A percentile compares a stretch with the other conserved stretches of the same genome.
These are phyloP conservation scores for Pseudogymnoascus sp. DNA, from an alignment of 2,329 filamentous ascomycete genomes.

Conservation along the genomic window DNA sequence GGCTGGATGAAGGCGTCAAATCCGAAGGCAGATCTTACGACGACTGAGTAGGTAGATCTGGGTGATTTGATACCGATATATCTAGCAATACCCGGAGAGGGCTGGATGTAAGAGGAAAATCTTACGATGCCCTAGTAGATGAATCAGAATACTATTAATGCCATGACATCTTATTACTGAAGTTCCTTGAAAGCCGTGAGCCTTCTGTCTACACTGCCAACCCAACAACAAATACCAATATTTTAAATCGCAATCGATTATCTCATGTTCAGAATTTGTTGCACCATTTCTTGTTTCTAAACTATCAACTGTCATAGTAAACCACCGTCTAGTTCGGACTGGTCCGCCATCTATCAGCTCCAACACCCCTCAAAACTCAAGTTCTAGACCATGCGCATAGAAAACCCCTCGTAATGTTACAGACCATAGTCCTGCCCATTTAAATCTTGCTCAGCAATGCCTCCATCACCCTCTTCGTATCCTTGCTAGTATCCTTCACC, in stretches of 20 bases:
- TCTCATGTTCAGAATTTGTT: background rate
- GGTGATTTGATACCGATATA: background rate
- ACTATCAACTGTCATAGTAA: background rate
- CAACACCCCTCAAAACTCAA: background rate
- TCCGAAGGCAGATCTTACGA: constrained; percentile 32
- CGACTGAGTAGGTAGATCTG: constrained; percentile 15
- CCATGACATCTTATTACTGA: background rate
- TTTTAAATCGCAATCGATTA: background rate
- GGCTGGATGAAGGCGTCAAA: constrained; percentile 71
- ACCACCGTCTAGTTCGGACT: background rate
- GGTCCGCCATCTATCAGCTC: background rate
- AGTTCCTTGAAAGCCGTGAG: background rate
- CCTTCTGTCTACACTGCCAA: background rate
- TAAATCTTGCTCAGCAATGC: constrained; percentile 60
- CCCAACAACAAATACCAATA: background rate
- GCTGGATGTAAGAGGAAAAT: background rate
- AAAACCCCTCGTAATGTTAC: background rate
- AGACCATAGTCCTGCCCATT: constrained; percentile 34
- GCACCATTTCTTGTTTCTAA: background rate
- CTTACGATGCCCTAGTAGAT: background rate
- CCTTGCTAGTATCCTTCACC: constrained; percentile 69
- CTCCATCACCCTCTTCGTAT: constrained; percentile 64
- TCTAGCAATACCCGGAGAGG: background rate
- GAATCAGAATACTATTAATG: constrained; percentile 1
- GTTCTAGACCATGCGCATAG: background rate